Conservation (phyloP, 345 rosid genomes). For the Citrus unshiu region DNA sequence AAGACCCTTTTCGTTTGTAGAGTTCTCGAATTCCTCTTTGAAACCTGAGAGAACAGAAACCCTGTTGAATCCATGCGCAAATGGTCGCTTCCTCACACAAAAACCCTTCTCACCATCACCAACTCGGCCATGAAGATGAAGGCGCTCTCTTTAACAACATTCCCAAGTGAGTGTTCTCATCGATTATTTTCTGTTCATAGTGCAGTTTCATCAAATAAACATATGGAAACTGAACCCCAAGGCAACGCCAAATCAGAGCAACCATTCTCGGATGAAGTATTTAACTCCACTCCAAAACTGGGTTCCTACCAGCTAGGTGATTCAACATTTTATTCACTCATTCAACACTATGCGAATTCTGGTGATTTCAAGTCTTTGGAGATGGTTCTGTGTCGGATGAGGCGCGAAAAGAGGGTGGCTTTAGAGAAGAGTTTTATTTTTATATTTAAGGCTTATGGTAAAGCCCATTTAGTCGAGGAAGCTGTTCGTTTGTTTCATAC, state of each 20-base stretch:
- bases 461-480: conserved; percentile 53
- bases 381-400: conserved; percentile 56
- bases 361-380: conserved; percentile 62
- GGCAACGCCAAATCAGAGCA: conserved; percentile 18
- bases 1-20: not conserved
- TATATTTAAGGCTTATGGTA: conserved; percentile 75
- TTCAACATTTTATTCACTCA: conserved; percentile 67
- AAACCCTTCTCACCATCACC: conserved; percentile 3
- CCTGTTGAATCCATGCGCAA: conserved; percentile 34
- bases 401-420: conserved; percentile 51
- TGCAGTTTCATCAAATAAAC: conserved; percentile 7
- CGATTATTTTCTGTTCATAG: conserved; percentile 20
- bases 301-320: conserved; percentile 75
- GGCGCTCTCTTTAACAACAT: conserved; percentile 27
- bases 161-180: conserved; percentile 26
- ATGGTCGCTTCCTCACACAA: conserved; percentile 31
- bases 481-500: conserved; percentile 65
- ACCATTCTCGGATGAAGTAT: conserved; percentile 50
- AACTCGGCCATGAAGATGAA: conserved; percentile 19
- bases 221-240: conserved; percentile 22
- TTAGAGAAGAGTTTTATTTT: conserved; percentile 52
- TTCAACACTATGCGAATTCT: conserved; percentile 48
- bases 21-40: not conserved
- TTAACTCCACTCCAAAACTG: conserved; percentile 44
- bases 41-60: not conserved